These are phyloP conservation scores for Carex sylvatica DNA, from an alignment of 202 grass and related monocot genomes.

Conservation along the genomic window DNA sequence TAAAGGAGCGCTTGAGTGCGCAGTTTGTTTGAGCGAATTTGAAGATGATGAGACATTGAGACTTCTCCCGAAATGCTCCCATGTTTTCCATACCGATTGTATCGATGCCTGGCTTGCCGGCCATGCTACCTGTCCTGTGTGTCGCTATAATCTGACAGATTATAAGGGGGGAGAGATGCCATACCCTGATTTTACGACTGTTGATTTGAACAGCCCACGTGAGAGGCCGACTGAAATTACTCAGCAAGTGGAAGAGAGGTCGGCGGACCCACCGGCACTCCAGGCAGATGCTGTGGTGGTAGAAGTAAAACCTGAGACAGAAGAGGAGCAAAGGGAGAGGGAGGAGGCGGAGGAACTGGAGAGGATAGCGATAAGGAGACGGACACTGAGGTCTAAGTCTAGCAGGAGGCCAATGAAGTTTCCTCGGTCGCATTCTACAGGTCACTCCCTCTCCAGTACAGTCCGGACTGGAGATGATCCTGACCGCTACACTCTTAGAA, in stretches of 20 bases:
- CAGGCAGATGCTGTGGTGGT: constrained; percentile 37
- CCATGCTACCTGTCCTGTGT: constrained; percentile 84
- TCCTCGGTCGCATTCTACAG: constrained; percentile 66
- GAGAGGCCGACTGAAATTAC: background rate
- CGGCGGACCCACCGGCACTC: background rate
- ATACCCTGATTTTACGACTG: constrained; percentile 25
- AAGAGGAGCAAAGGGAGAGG: constrained; percentile 46
- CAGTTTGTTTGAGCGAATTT: constrained; percentile 93
- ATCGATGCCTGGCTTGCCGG: constrained; percentile 83
- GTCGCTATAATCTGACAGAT: constrained; percentile 52
- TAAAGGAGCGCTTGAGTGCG: constrained; percentile 82
- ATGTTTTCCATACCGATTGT: constrained; percentile 92
- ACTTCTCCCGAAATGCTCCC: constrained; percentile 75
- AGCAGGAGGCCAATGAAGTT: constrained; percentile 30
- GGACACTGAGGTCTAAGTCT: constrained; percentile 53
- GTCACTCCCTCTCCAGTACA: constrained; percentile 42
- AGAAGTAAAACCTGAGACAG: constrained; percentile 35
- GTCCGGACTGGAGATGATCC: background rate
- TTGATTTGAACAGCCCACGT: background rate
- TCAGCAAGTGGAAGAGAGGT: background rate
- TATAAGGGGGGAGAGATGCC: constrained; percentile 15
- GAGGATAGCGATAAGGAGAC: constrained; percentile 55
- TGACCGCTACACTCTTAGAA: constrained; percentile 66
- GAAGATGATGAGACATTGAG: constrained; percentile 82
- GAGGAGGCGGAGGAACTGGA: constrained; percentile 55